Percentiles rank a stretch among this genome's conserved stretches.
Conservation (phyloP, 2,329 filamentous ascomycete species). For the Chrysosporium keratinophilum region DNA sequence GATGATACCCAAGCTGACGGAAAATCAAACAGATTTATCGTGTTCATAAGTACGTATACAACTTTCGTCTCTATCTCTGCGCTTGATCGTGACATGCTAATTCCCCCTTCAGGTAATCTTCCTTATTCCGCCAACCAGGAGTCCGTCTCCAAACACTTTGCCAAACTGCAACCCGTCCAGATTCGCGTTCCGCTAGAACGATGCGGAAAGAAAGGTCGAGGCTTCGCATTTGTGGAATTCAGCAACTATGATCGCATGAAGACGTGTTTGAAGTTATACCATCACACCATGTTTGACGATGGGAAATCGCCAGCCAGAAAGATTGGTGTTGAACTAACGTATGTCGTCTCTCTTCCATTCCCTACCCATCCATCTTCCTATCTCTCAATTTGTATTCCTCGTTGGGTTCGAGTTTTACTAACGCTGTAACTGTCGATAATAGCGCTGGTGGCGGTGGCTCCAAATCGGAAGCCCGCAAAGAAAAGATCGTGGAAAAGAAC, state of each 20-base stretch:
- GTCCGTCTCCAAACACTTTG: slow-evolving; percentile 64
- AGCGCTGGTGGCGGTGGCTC: slow-evolving; percentile 74
- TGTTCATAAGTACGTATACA: slow-evolving; percentile 55
- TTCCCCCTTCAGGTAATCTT: slow-evolving; percentile 57
- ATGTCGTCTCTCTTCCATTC: slow-evolving; percentile 43
- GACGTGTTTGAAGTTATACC: slow-evolving; percentile 80
- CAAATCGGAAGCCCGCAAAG: slow-evolving; percentile 59
- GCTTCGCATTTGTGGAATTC: slow-evolving; percentile 85
- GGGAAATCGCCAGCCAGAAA: slow-evolving; percentile 50
- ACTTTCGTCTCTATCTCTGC: slow-evolving; percentile 5
- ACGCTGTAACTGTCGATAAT: slow-evolving; percentile 8
- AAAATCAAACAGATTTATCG: slow-evolving; percentile 55
- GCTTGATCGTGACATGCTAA: slow-evolving; percentile 14
- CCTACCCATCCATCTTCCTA: slow-evolving; percentile 1
- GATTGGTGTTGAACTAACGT: slow-evolving; percentile 91
- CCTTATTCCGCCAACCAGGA: slow-evolving; percentile 69
- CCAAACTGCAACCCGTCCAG: slow-evolving; percentile 57
- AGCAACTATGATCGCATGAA: slow-evolving; percentile 79
- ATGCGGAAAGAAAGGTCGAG: slow-evolving; percentile 53
- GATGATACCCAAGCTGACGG: slow-evolving; percentile 13
- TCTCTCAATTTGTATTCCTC: not conserved
- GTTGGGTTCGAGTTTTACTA: not conserved
- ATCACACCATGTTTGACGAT: slow-evolving; percentile 67
- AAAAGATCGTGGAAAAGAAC: slow-evolving; percentile 80
- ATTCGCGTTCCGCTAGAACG: slow-evolving; percentile 66